Evolutionary conservation across 805 yeast genomes (phyloP).

Genomic region (Zygoascus biomembranicola): DNA sequence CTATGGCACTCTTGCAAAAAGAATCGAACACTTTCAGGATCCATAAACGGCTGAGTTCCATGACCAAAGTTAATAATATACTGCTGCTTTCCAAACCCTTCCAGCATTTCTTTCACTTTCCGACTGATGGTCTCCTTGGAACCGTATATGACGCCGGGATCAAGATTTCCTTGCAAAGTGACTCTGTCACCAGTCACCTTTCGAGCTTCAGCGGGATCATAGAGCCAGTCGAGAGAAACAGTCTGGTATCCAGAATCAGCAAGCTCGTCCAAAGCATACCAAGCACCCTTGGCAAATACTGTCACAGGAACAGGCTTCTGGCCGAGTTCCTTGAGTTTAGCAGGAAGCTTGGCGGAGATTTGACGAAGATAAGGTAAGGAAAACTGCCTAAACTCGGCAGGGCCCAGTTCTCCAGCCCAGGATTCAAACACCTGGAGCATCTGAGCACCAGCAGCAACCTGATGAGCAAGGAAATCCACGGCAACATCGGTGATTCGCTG

Average conservation of each 20-base stretch:
- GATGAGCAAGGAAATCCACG: conserved; percentile 85
- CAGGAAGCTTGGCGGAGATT: conserved; percentile 61
- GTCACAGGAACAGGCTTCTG: conserved; percentile 74
- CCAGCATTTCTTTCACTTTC: conserved; percentile 82
- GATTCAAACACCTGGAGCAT: conserved; percentile 95
- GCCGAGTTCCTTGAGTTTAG: conserved; percentile 63
- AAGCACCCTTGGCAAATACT: conserved; percentile 91
- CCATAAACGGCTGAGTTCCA: conserved; percentile 97
- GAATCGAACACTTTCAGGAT: conserved; percentile 78
- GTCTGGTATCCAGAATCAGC: conserved; percentile 75
- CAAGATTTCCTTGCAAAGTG: conserved; percentile 87
- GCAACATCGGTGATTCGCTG: conserved; percentile 81
- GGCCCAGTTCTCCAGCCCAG: conserved; percentile 96
- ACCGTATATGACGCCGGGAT: conserved; percentile 93
- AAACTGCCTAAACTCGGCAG: conserved; percentile 78
- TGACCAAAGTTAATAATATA: conserved; percentile 96
- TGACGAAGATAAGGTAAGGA: conserved; percentile 81
- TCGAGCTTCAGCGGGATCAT: conserved; percentile 79
- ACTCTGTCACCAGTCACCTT: conserved; percentile 66
- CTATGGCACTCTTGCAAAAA: conserved; percentile 85
- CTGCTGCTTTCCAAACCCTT: conserved; percentile 81
- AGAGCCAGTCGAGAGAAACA: conserved; percentile 91
- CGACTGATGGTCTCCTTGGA: conserved; percentile 67
- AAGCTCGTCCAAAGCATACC: conserved; percentile 88
- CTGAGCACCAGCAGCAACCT: conserved; percentile 96